phyloP scores from a whole-genome alignment of 2,329 filamentous ascomycete genomes.

The Penicillium sp. region DNA sequence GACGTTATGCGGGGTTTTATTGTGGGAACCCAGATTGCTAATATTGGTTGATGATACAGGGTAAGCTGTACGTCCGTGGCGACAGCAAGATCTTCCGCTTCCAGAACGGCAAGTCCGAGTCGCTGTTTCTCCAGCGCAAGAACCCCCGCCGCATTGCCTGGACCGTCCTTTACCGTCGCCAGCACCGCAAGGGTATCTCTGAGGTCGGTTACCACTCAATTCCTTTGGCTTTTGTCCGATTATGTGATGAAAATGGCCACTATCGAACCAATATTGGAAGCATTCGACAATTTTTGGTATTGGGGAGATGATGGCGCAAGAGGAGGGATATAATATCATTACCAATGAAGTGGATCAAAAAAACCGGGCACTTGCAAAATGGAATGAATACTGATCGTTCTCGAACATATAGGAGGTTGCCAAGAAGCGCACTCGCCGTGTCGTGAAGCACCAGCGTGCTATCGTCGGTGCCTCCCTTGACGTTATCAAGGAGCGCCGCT shows the following conservation, averaged over 20 bases:
- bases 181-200: slow-evolving; percentile 99
- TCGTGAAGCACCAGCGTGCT: slow-evolving; percentile 97
- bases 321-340: slow-evolving; percentile 7
- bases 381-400: slow-evolving; percentile 29
- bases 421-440: slow-evolving; percentile 98
- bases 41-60: slow-evolving; percentile 58
- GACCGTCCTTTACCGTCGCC: slow-evolving; percentile 96
- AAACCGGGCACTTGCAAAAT: not conserved
- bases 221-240: slow-evolving; percentile 20
- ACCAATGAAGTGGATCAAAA: slow-evolving; percentile 2
- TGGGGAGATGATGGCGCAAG: slow-evolving; percentile 11
- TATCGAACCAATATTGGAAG: not conserved
- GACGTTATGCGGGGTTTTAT: slow-evolving; percentile 2
- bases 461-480: slow-evolving; percentile 99
- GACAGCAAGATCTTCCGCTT: slow-evolving; percentile 99
- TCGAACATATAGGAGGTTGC: slow-evolving; percentile 78
- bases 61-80: slow-evolving; percentile 99
- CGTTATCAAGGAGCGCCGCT: slow-evolving; percentile 98
- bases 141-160: slow-evolving; percentile 99
- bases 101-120: slow-evolving; percentile 99
- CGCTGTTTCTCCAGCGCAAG: slow-evolving; percentile 99
- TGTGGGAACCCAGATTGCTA: slow-evolving; percentile 20
- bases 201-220: slow-evolving; percentile 70
- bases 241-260: slow-evolving; percentile 5
- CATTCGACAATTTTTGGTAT: not conserved